These are phyloP conservation scores for Kodamaea nitidulidarum DNA, from an alignment of 805 yeast species.

Conservation along the genomic window DNA sequence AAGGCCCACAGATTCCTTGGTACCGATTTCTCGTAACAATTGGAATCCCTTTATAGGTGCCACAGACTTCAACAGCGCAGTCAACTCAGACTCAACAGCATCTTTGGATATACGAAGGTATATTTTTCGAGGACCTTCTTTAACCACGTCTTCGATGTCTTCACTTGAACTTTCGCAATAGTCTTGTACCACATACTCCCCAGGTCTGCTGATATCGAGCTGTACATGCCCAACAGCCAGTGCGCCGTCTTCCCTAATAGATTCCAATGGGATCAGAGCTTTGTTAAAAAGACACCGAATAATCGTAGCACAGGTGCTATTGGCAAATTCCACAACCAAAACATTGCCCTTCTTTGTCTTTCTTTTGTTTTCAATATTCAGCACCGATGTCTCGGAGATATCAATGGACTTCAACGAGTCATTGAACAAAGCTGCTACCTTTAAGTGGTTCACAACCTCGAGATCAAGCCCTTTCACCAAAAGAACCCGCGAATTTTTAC, in stretches of 20 bases:
- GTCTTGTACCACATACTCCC: conserved; percentile 33
- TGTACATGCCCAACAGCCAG: conserved; percentile 11
- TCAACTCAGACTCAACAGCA: conserved; percentile 40
- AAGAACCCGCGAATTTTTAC: conserved; percentile 29
- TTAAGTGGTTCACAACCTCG: conserved; percentile 28
- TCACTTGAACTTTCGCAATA: background rate
- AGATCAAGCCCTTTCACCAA: conserved; percentile 33
- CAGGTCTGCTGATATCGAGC: conserved; percentile 26
- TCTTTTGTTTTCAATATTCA: conserved; percentile 30
- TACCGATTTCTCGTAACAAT: conserved; percentile 43
- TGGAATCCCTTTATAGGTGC: conserved; percentile 41
- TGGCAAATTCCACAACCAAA: conserved; percentile 50
- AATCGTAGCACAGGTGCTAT: conserved; percentile 52
- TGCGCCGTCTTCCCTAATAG: conserved; percentile 22
- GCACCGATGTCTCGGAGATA: conserved; percentile 33
- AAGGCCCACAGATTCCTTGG: conserved; percentile 52
- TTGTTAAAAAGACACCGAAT: conserved; percentile 43
- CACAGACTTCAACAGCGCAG: conserved; percentile 36
- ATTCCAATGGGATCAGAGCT: conserved; percentile 23
- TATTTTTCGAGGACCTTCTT: conserved; percentile 46
- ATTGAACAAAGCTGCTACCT: conserved; percentile 44
- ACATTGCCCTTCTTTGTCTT: conserved; percentile 34
- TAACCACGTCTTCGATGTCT: conserved; percentile 24
- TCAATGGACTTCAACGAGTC: conserved; percentile 43
- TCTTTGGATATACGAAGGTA: conserved; percentile 46